Base-by-base conservation (phyloP, 257 asterid genomes). In the Parsonsia alboflavescens region DNA sequence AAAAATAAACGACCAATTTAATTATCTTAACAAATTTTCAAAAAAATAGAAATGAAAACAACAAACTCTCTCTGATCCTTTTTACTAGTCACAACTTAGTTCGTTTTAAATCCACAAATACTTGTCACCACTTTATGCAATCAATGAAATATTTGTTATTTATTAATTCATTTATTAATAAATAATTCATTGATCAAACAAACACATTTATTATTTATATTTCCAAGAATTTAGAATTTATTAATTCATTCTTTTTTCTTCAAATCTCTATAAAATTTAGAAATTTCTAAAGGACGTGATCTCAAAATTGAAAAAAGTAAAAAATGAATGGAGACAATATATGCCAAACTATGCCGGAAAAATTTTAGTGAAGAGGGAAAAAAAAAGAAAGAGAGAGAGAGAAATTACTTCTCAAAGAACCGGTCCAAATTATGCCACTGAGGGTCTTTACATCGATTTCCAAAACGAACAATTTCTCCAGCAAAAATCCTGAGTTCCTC, bases 371-470 rank as follows among this genome's bases (percentile, higher is more conserved):
- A 62, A 53, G 41, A 24, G 24, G 10, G 30, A 15, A 71, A 19
- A 74, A 69, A 42, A 50, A 12, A 19, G 15, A 50, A 15, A 17
- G 19, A 49, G 4, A 9, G 56, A 13, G 17, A 50, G 17, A 50
- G 58, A 69, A 53, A 17, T 85, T 89, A 91, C 97, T 89, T 91
- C 81, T 87, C 92, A 76, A 91, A 90, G 81, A 80, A 91, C 44
- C 88, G 90, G 81, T 87, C 91, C 89, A 91, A 85, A 82, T 89
- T 81, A 77, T 91, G 97, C 97, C 96, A 91, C 82, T 91, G 97
- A 80, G 96, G 82, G 82, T 90, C 96, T 83, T 88, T 91, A 84
- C 97, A 91, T 36, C 88, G 90, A 83, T 90, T 87, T 59, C 97
- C 97, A 78, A 91, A 91, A 59, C 97, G 94, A 68, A 91, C 85